Evolutionary conservation across 345 rosid genomes (phyloP), one percentile per base, ranked within the genome.

Genomic region (Gossypium mustelinum): DNA sequence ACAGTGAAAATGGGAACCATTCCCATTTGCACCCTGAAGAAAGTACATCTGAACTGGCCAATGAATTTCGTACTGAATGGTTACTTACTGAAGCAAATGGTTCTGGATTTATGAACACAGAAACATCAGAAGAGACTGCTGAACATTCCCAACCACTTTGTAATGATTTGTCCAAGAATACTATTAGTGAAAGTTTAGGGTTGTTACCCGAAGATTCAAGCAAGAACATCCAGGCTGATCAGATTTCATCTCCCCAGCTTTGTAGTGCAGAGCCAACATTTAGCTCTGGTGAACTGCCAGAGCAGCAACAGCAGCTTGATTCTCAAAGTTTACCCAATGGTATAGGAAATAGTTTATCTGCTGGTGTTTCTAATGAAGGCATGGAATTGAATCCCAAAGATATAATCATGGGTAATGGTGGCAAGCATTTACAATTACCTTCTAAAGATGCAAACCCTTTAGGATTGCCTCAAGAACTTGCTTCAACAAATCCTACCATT

Each of bases 381-480:
- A 54, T 74, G 72, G 63, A 41, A 29, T 70, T 67, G 44, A 20
- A 45, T 47, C 48, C 57, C 24, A 73, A 55, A 12, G 63, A 67
- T 81, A 41, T 25, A 29, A n/a, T 12, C 58, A 68, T 25, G 43
- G n/a, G 58, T 24, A 18, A 5, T 70, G 29, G 65, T 34, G 29
- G 59, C 56, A 57, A 74, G 66, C 74, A 77, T 45, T 64, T 68
- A 72, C 70, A 67, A 18, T 57, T 22, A 62, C 75, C 74, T 70
- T 25, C 50, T 43, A 54, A 76, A 76, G 75, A 62, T 68, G 70
- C n/a, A 2, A 69, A 45, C 16, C 39, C 58, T 75, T 48, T 76
- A 75, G 79, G 64, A 61, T 59, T 64, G 71, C 73, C 79, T 72
- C 71, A 47, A 54, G 83, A 71, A 59, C 44, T 47, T 73, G 62